A percentile compares a stretch with the other conserved stretches of the same genome.
phyloP scores from a whole-genome alignment of 2,329 filamentous ascomycete genomes.

The Hypoxylon sp. region DNA sequence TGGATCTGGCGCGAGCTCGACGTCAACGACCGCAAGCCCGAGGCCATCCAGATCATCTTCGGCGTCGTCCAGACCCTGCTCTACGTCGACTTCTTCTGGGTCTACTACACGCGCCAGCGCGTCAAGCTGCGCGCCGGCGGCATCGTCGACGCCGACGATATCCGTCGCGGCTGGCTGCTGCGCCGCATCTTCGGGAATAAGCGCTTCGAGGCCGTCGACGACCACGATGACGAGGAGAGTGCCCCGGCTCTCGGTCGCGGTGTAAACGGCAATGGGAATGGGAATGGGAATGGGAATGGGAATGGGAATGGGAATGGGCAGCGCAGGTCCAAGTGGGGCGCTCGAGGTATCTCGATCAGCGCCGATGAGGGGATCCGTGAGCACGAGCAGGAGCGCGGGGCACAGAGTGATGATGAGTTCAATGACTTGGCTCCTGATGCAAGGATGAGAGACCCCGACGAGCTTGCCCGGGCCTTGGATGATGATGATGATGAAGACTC shows the following conservation, averaged over 20 bases:
- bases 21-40: constrained; percentile 70
- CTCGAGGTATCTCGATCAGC: constrained; percentile 75
- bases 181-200: constrained; percentile 79
- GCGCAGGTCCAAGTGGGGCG: constrained; percentile 71
- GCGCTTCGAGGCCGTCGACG: constrained; percentile 66
- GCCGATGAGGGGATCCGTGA: constrained; percentile 73
- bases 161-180: constrained; percentile 87
- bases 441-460: constrained; percentile 77
- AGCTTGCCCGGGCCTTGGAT: constrained; percentile 72
- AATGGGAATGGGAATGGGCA: constrained; percentile 46
- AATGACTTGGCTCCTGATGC: constrained; percentile 68
- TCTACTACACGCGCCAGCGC: constrained; percentile 93
- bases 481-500: constrained; percentile 69
- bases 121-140: constrained; percentile 93
- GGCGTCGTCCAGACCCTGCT: constrained; percentile 90
- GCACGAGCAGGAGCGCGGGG: constrained; percentile 54
- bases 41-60: constrained; percentile 84
- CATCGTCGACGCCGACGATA: constrained; percentile 90
- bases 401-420: constrained; percentile 59
- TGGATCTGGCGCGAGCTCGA: constrained; percentile 83
- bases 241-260: constrained; percentile 62
- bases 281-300: constrained; percentile 47
- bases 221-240: constrained; percentile 74
- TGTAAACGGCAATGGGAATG: constrained; percentile 33
- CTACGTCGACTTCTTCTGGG: constrained; percentile 96